Percentiles rank a stretch among this genome's conserved stretches.
These are phyloP conservation scores for Cyclostephanos tholiformis DNA, from an alignment of 108 stramenopile species.

Conservation along the genomic window DNA sequence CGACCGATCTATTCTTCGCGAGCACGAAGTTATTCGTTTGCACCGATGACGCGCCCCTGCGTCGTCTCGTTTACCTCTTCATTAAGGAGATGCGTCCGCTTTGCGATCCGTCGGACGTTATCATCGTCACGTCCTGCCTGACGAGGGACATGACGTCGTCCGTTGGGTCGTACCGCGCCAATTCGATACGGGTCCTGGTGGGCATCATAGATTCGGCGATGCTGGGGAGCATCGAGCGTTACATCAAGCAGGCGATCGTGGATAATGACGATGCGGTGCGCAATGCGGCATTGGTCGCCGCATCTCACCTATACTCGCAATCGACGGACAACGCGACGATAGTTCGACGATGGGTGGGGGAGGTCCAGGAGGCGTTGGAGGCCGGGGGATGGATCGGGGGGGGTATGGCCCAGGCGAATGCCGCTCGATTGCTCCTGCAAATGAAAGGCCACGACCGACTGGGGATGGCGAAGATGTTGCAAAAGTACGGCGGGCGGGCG, in stretches of 20 bases:
- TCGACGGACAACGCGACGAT: conserved; percentile 80
- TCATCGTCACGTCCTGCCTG: conserved; percentile 97
- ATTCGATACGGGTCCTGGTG: conserved; percentile 96
- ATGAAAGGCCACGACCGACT: conserved; percentile 97
- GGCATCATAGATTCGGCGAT: conserved; percentile 98
- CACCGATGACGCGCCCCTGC: conserved; percentile 86
- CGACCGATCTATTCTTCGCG: conserved; percentile 98
- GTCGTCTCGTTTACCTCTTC: conserved; percentile 96
- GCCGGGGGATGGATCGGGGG: not conserved
- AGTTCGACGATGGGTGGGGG: conserved; percentile 91
- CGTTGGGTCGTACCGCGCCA: conserved; percentile 97
- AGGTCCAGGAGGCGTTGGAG: conserved; percentile 80
- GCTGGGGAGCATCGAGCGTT: conserved; percentile 98
- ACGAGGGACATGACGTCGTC: conserved; percentile 99
- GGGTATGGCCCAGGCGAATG: conserved; percentile 91
- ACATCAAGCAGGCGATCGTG: conserved; percentile 98
- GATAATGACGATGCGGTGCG: conserved; percentile 94
- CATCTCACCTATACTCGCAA: conserved; percentile 74
- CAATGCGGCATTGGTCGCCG: conserved; percentile 92
- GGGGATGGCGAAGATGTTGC: conserved; percentile 94
- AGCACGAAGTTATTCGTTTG: conserved; percentile 98
- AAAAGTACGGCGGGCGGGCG: conserved; percentile 73
- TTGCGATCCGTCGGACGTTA: conserved; percentile 97
- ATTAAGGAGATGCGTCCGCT: conserved; percentile 99
- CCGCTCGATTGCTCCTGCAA: conserved; percentile 96